Percentiles rank a stretch among this genome's conserved stretches.
Evolutionary conservation across 768 basidiomycete species (phyloP).

Genomic region (Tephrocybe rancida): DNA sequence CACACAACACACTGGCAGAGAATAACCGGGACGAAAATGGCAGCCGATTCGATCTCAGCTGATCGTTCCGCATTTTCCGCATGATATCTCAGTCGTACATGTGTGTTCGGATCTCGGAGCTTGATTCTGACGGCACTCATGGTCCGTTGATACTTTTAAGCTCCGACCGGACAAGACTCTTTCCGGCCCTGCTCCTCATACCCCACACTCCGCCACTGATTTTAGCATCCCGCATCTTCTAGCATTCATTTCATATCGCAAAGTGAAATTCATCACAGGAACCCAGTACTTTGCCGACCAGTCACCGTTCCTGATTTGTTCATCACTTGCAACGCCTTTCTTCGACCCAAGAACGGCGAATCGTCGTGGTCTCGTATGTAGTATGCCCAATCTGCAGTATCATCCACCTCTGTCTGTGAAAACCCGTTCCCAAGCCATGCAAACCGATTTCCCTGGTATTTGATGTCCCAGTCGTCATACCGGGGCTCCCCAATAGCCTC

Average conservation of each 20-base stretch:
- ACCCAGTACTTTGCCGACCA: background rate
- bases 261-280: background rate
- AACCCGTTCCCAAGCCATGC: conserved; percentile 35
- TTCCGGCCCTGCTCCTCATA: too few species aligned
- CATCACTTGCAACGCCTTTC: conserved; percentile 10
- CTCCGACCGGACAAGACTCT: too few species aligned
- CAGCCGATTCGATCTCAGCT: conserved; percentile 20
- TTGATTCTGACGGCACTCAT: background rate
- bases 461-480: conserved; percentile 38
- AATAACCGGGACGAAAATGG: conserved; percentile 12
- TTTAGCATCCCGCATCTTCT: too few species aligned
- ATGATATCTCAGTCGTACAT: conserved; percentile 9
- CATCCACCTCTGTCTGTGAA: conserved; percentile 33
- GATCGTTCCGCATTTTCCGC: conserved; percentile 20
- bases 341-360: conserved; percentile 12
- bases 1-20: too few species aligned
- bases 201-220: background rate
- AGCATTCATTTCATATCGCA: too few species aligned
- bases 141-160: too few species aligned
- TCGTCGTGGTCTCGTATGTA: conserved; percentile 23
- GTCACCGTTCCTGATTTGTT: conserved; percentile 13
- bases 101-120: background rate
- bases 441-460: conserved; percentile 35
- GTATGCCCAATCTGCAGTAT: conserved; percentile 33
- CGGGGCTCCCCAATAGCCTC: conserved; percentile 32